Conservation (phyloP, 371 early-diverging fungal species). For the Apophysomyces sp. region DNA sequence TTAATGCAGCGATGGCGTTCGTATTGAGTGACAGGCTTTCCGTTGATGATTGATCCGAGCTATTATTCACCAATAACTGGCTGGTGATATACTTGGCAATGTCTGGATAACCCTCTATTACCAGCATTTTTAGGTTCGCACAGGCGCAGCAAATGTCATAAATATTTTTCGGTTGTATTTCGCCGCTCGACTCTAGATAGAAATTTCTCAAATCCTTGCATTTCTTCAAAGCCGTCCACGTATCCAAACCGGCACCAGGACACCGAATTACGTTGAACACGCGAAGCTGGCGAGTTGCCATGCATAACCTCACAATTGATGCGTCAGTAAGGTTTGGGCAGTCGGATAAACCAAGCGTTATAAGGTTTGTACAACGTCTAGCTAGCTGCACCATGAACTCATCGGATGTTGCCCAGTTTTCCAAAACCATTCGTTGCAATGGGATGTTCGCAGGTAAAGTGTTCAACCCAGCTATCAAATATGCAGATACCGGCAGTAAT, state of each 20-base stretch:
- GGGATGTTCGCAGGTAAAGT: background rate
- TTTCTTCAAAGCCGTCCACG: background rate
- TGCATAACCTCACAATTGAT: background rate
- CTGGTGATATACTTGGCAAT: background rate
- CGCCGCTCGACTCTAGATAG: conserved; percentile 20
- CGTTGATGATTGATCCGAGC: background rate
- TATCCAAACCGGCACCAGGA: conserved; percentile 5
- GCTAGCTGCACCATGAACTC: background rate
- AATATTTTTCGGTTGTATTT: conserved; percentile 9
- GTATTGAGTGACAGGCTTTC: conserved; percentile 5
- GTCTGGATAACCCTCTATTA: conserved; percentile 11
- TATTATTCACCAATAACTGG: background rate
- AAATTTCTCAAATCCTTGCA: conserved; percentile 4
- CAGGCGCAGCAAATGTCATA: conserved; percentile 14
- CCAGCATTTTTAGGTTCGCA: background rate
- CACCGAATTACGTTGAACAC: conserved; percentile 17
- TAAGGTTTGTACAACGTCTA: background rate
- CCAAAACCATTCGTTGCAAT: conserved; percentile 6
- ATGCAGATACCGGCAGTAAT: background rate
- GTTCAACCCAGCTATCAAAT: background rate
- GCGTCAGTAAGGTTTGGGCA: conserved; percentile 6
- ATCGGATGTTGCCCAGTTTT: conserved; percentile 7
- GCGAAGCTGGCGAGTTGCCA: background rate
- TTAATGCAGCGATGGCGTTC: conserved; percentile 18
- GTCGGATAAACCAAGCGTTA: conserved; percentile 4